These are phyloP conservation scores for Simplicillium aogashimaense DNA, from an alignment of 2,329 filamentous ascomycete genomes.

Conservation along the genomic window DNA sequence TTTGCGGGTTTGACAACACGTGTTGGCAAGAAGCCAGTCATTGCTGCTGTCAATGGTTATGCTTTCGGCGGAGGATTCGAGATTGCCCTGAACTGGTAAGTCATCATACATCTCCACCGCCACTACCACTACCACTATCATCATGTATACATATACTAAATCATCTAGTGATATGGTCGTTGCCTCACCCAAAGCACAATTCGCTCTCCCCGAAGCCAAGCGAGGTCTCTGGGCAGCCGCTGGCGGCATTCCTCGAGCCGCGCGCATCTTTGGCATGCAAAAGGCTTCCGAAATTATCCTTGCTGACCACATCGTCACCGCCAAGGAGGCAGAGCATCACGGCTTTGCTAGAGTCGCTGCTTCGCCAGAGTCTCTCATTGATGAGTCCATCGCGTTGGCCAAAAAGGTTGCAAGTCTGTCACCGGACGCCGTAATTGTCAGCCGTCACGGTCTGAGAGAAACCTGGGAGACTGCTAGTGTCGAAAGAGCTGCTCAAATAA, in stretches of 20 bases:
- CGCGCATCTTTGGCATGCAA: constrained; percentile 33
- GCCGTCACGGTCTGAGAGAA: constrained; percentile 25
- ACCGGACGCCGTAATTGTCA: constrained; percentile 28
- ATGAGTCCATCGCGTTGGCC: constrained; percentile 25
- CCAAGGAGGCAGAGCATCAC: constrained; percentile 28
- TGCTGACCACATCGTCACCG: constrained; percentile 32
- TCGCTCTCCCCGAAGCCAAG: constrained; percentile 42
- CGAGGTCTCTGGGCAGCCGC: constrained; percentile 44
- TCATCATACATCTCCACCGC: constrained; percentile 1
- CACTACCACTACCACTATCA: not conserved
- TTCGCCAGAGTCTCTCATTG: constrained; percentile 25
- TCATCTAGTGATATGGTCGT: constrained; percentile 38
- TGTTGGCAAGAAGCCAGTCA: constrained; percentile 49
- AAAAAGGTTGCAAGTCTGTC: constrained; percentile 21
- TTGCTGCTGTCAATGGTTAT: constrained; percentile 49
- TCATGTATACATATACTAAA: not conserved
- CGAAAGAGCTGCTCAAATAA: constrained; percentile 26
- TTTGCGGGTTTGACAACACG: constrained; percentile 40
- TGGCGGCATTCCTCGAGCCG: constrained; percentile 39
- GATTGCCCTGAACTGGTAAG: constrained; percentile 42
- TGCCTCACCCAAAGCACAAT: constrained; percentile 38
- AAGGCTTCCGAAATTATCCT: constrained; percentile 38
- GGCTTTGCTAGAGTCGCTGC: constrained; percentile 17
- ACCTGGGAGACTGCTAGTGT: constrained; percentile 29
- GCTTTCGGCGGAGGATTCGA: constrained; percentile 49